Evolutionary conservation across 2,329 filamentous ascomycete species (phyloP).

Genomic region (Penicillium sp.): DNA sequence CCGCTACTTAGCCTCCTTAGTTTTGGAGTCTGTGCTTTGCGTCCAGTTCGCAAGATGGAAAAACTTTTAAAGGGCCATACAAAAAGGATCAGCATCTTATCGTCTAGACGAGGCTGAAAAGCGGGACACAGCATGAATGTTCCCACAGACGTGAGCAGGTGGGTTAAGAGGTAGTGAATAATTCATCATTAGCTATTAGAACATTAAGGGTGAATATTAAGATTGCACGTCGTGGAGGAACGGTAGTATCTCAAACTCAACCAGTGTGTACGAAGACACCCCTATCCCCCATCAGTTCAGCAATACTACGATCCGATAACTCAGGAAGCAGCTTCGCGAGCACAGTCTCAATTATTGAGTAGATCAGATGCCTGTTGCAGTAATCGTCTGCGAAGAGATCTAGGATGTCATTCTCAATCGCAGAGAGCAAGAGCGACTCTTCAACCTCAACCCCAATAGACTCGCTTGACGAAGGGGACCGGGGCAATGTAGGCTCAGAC

Average conservation of each 20-base stretch:
- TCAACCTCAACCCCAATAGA: constrained; percentile 31
- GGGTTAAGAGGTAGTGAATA: not conserved
- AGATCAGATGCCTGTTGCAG: constrained; percentile 91
- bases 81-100: not conserved
- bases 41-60: not conserved
- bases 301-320: constrained; percentile 71
- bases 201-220: not conserved
- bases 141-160: not conserved
- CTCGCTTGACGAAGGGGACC: constrained; percentile 17
- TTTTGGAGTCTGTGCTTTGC: not conserved
- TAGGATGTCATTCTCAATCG: constrained; percentile 69
- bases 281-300: constrained; percentile 75
- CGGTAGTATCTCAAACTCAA: constrained; percentile 11
- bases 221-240: not conserved
- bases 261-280: constrained; percentile 45
- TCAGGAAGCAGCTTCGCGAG: constrained; percentile 86
- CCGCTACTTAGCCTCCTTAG: not conserved
- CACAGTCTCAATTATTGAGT: constrained; percentile 78
- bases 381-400: constrained; percentile 80
- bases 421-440: constrained; percentile 57
- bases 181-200: not conserved
- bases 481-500: constrained; percentile 4
- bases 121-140: not conserved
- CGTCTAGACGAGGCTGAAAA: not conserved
- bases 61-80: not conserved